phyloP scores from a whole-genome alignment of 2,329 filamentous ascomycete genomes.

The Botryosphaeria dothidea region DNA sequence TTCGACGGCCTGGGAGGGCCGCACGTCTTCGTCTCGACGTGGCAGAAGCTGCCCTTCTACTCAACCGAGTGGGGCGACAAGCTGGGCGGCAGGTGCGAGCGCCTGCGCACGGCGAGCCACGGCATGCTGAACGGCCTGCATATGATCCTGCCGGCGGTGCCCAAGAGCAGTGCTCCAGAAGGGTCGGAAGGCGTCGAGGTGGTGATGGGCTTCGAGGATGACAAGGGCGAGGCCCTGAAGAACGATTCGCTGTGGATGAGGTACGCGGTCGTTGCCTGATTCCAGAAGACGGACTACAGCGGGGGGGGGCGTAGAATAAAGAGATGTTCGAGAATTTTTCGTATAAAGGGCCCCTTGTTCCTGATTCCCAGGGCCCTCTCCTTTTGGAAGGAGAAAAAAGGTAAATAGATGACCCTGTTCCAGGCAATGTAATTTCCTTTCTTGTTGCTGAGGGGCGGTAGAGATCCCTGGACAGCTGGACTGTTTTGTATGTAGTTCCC shows the following conservation, averaged over 20 bases:
- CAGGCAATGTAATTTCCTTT: not conserved
- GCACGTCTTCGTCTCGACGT: not conserved
- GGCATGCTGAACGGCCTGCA: slow-evolving; percentile 3
- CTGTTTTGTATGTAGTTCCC: not conserved
- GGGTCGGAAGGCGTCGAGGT: not conserved
- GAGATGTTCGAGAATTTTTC: too few relatives aligned
- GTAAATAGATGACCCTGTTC: not conserved
- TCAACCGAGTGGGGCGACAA: not conserved
- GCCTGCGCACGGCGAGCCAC: not conserved
- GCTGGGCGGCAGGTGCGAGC: not conserved
- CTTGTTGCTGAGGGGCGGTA: not conserved
- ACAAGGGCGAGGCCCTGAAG: not conserved
- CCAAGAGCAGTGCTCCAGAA: not conserved
- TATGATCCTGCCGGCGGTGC: not conserved
- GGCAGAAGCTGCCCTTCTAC: not conserved
- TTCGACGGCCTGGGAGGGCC: not conserved
- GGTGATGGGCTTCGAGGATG: not conserved
- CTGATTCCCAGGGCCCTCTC: too few relatives aligned
- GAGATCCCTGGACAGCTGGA: not conserved
- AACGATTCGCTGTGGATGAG: not conserved
- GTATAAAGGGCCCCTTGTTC: not conserved
- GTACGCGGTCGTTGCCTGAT: not conserved
- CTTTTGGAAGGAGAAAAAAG: not conserved
- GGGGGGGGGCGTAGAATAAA: too few relatives aligned
- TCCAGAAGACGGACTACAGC: too few relatives aligned